Percentiles rank a stretch among this genome's conserved stretches.
These are phyloP conservation scores for Corymbia citriodora DNA, from an alignment of 441 rosid genomes.

Conservation along the genomic window DNA sequence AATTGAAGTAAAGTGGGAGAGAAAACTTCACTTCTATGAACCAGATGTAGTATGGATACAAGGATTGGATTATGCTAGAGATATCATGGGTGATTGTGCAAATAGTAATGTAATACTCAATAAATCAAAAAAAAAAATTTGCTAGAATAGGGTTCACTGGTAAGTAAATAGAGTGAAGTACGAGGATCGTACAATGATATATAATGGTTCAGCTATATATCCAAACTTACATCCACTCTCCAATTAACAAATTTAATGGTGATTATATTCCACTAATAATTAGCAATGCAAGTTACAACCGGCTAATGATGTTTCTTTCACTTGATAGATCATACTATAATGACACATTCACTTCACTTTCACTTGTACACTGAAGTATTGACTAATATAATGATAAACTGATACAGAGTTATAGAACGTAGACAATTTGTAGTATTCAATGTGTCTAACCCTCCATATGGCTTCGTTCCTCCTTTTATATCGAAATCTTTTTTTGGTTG, in stretches of 20 bases:
- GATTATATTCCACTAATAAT: not conserved
- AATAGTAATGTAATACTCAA: too few relatives aligned
- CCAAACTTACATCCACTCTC: not conserved
- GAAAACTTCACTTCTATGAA: not conserved
- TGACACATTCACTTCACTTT: not conserved
- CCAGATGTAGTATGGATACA: accelerated
- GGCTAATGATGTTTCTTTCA: not conserved
- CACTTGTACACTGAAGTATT: too few relatives aligned
- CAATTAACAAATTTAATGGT: too few relatives aligned
- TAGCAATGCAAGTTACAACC: not conserved
- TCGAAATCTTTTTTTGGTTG: too few relatives aligned
- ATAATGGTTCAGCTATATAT: too few relatives aligned
- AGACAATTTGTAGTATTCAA: too few relatives aligned
- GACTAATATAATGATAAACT: not conserved
- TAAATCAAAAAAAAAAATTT: too few relatives aligned
- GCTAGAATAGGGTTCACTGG: accelerated
- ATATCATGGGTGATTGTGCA: not conserved
- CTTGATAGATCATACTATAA: not conserved
- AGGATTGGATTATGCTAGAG: not conserved
- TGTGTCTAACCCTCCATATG: not conserved
- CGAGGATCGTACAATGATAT: not conserved
- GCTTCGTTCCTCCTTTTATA: too few relatives aligned
- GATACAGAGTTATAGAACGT: too few relatives aligned
- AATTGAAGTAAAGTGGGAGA: too few relatives aligned
- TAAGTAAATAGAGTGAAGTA: not conserved